phyloP scores from a whole-genome alignment of 1,139 yeast species.

The Pichia sp. region DNA sequence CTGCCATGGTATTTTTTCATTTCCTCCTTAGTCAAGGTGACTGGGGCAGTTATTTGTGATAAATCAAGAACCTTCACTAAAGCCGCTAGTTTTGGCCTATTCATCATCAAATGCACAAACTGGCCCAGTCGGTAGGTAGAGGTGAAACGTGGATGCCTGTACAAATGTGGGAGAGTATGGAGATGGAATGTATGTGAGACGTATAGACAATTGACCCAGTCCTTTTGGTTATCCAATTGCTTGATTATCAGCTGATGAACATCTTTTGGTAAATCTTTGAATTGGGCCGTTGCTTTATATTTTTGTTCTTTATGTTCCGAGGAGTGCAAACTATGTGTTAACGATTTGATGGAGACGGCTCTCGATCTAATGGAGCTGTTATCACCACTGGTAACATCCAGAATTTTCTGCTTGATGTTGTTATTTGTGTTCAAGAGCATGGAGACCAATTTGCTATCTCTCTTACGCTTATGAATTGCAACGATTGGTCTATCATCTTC shows the following conservation, averaged over 20 bases:
- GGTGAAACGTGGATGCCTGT: slow-evolving; percentile 45
- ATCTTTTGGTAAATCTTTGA: slow-evolving; percentile 28
- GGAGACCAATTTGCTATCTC: slow-evolving; percentile 17
- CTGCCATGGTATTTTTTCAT: slow-evolving; percentile 17
- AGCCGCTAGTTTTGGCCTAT: slow-evolving; percentile 47
- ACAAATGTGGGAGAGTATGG: slow-evolving; percentile 48
- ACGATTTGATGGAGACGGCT: slow-evolving; percentile 18
- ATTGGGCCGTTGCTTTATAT: slow-evolving; percentile 9
- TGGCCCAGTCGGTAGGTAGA: slow-evolving; percentile 76
- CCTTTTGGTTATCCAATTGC: slow-evolving; percentile 23
- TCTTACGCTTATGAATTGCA: slow-evolving; percentile 10
- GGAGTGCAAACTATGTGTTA: slow-evolving; percentile 8
- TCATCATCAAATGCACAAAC: slow-evolving; percentile 56
- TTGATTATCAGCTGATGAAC: slow-evolving; percentile 22
- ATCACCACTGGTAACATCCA: slow-evolving; percentile 23
- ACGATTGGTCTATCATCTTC: slow-evolving; percentile 7
- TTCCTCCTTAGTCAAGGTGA: slow-evolving; percentile 30
- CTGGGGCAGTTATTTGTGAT: slow-evolving; percentile 44
- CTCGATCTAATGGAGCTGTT: slow-evolving; percentile 22
- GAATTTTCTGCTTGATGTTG: slow-evolving; percentile 20
- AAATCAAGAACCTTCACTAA: slow-evolving; percentile 52
- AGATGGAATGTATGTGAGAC: slow-evolving; percentile 44
- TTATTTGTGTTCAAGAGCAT: slow-evolving; percentile 21
- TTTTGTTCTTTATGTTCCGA: slow-evolving; percentile 4
- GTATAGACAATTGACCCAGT: slow-evolving; percentile 37